phyloP scores from a whole-genome alignment of 371 early-diverging fungal genomes.

The Rhizopus stolonifer region DNA sequence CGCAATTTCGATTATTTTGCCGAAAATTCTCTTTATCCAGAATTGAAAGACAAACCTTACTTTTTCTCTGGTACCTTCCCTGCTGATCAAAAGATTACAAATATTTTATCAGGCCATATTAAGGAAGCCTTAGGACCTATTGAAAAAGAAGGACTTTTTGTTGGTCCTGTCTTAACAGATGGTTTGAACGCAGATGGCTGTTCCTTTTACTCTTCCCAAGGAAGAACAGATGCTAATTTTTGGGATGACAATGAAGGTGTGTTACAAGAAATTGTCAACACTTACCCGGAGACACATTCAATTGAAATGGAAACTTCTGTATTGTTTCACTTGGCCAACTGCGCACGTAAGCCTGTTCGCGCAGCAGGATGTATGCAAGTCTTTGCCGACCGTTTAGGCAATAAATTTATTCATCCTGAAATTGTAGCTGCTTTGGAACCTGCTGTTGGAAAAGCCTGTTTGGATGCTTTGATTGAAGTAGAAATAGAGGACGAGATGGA shows the following conservation, averaged over 20 bases:
- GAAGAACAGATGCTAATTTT: conserved; percentile 75
- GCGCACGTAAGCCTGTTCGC: conserved; percentile 53
- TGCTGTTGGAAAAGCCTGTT: conserved; percentile 66
- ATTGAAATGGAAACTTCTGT: conserved; percentile 93
- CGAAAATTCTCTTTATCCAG: conserved; percentile 29
- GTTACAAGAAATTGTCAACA: conserved; percentile 46
- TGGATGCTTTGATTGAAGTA: conserved; percentile 69
- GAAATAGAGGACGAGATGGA: conserved; percentile 48
- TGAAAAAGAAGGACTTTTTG: conserved; percentile 23
- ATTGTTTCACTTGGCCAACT: conserved; percentile 81
- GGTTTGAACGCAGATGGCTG: conserved; percentile 87
- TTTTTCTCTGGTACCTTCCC: conserved; percentile 59
- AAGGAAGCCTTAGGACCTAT: conserved; percentile 27
- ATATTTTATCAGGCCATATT: conserved; percentile 39
- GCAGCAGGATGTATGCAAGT: conserved; percentile 87
- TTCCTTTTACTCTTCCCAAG: conserved; percentile 92
- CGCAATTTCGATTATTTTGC: conserved; percentile 81
- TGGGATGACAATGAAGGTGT: conserved; percentile 76
- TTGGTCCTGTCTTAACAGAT: conserved; percentile 57
- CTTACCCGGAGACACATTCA: conserved; percentile 65
- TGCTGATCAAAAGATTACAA: conserved; percentile 64
- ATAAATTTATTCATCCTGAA: conserved; percentile 74
- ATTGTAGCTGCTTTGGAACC: conserved; percentile 60
- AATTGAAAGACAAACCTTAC: conserved; percentile 57
- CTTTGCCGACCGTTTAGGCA: conserved; percentile 76